phyloP scores from a whole-genome alignment of 2,329 filamentous ascomycete genomes.

The Fusarium subglutinans region DNA sequence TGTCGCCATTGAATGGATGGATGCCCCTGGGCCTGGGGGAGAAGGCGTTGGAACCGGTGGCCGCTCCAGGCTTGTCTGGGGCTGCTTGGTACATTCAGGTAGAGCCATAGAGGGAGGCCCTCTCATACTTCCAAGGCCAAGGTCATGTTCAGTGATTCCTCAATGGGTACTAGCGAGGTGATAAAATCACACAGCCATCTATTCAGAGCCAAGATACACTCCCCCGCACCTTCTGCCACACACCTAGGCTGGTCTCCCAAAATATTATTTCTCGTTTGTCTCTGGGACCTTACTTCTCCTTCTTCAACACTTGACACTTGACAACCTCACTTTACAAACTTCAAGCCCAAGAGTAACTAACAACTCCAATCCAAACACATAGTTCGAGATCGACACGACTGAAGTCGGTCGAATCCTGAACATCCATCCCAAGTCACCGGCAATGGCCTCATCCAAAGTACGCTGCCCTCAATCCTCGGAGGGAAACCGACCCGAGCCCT shows the following conservation, averaged over 20 bases:
- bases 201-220: slow-evolving; percentile 42
- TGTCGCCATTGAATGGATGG: slow-evolving; percentile 37
- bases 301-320: slow-evolving; percentile 37
- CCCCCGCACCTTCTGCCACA: slow-evolving; percentile 42
- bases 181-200: slow-evolving; percentile 47
- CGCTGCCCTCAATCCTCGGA: slow-evolving; percentile 40
- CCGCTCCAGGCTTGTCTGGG: slow-evolving; percentile 20
- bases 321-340: slow-evolving; percentile 24
- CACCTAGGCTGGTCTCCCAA: slow-evolving; percentile 47
- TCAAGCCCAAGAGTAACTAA: slow-evolving; percentile 28
- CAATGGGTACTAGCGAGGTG: slow-evolving; percentile 27
- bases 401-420: slow-evolving; percentile 48
- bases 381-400: slow-evolving; percentile 46
- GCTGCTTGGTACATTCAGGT: slow-evolving; percentile 36
- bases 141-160: slow-evolving; percentile 27
- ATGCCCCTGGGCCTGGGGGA: slow-evolving; percentile 15
- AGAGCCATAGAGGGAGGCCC: slow-evolving; percentile 12
- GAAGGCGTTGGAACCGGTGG: slow-evolving; percentile 43
- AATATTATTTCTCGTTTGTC: slow-evolving; percentile 53
- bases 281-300: slow-evolving; percentile 41
- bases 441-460: slow-evolving; percentile 73
- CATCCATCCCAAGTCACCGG: slow-evolving; percentile 49
- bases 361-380: slow-evolving; percentile 34
- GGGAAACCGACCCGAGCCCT: slow-evolving; percentile 35
- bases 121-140: slow-evolving; percentile 35